phyloP scores from a whole-genome alignment of 495 filamentous ascomycete genomes.

The Penicilliopsis zonata region DNA sequence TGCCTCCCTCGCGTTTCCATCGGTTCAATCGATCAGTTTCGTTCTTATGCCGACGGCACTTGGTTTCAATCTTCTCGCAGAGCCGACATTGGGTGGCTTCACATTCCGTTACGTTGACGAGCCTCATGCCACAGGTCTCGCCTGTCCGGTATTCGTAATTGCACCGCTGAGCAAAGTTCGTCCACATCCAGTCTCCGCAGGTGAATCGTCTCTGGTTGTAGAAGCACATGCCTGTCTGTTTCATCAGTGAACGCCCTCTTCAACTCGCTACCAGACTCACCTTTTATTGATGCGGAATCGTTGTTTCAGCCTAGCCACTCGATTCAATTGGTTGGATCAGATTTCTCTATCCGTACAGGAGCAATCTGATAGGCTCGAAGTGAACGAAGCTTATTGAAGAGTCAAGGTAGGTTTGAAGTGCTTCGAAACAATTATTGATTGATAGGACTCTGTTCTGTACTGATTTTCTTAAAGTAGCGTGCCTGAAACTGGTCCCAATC shows the following conservation, averaged over 20 bases:
- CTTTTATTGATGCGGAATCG: conserved; percentile 15
- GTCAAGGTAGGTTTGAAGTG: conserved; percentile 7
- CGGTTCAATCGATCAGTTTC: conserved; percentile 68
- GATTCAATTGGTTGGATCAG: conserved; percentile 22
- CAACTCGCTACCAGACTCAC: conserved; percentile 21
- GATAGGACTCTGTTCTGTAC: conserved; percentile 13
- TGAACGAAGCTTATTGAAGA: conserved; percentile 13
- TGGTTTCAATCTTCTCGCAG: conserved; percentile 88
- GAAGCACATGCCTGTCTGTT: conserved; percentile 41
- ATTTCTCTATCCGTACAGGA: conserved; percentile 14
- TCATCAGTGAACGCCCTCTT: conserved; percentile 17
- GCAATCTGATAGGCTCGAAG: conserved; percentile 27
- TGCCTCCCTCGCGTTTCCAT: conserved; percentile 62
- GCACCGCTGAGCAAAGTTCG: conserved; percentile 88
- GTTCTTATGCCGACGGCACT: conserved; percentile 60
- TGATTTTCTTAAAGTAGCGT: conserved; percentile 14
- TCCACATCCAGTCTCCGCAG: conserved; percentile 95
- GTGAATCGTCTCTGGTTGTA: conserved; percentile 44
- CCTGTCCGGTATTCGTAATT: conserved; percentile 92
- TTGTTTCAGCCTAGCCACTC: conserved; percentile 24
- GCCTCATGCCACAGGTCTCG: conserved; percentile 94
- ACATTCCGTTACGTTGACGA: conserved; percentile 60
- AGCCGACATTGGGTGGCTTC: conserved; percentile 55
- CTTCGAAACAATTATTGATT: conserved; percentile 18
- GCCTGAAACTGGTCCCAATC: conserved; percentile 27